A percentile compares a stretch with the other conserved stretches of the same genome.
Conservation (phyloP, 306 rosid genomes). For the Gleditsia sinensis region DNA sequence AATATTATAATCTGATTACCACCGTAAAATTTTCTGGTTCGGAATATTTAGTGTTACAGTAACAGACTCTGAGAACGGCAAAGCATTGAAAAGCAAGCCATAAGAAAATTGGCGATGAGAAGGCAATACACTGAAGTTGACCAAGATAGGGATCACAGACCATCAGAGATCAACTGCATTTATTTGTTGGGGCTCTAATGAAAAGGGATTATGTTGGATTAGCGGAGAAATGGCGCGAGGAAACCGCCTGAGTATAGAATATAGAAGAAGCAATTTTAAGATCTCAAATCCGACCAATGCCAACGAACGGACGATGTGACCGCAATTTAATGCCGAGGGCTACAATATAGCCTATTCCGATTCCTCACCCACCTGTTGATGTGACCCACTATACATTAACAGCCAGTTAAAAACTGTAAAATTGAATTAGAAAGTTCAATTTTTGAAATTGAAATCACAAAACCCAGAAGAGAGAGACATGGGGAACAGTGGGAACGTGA, state of each 20-base stretch:
- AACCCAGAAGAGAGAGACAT: conserved; percentile 27
- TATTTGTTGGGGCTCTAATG: not conserved
- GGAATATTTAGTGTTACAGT: not conserved
- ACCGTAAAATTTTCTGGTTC: not conserved
- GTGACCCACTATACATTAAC: conserved; percentile 61
- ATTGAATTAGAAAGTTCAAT: conserved; percentile 3
- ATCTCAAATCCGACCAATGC: conserved; percentile 29
- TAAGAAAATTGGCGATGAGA: not conserved
- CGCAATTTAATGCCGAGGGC: conserved; percentile 42
- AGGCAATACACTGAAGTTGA: not conserved
- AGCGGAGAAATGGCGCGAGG: conserved; percentile 19
- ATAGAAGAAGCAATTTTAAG: conserved; percentile 1
- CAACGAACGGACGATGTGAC: conserved; percentile 45
- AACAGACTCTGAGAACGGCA: not conserved
- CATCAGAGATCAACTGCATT: not conserved
- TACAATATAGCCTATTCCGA: conserved; percentile 44
- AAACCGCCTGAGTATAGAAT: not conserved
- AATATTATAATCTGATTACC: not conserved
- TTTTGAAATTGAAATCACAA: conserved; percentile 25
- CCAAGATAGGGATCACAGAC: not conserved
- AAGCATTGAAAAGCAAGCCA: not conserved
- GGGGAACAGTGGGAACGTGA: not conserved
- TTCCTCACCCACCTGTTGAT: conserved; percentile 56
- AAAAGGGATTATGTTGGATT: conserved; percentile 31
- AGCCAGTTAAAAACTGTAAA: conserved; percentile 53